These are phyloP conservation scores for Ilyonectria mors-panacis DNA, from an alignment of 2,329 filamentous ascomycete genomes.

Conservation along the genomic window DNA sequence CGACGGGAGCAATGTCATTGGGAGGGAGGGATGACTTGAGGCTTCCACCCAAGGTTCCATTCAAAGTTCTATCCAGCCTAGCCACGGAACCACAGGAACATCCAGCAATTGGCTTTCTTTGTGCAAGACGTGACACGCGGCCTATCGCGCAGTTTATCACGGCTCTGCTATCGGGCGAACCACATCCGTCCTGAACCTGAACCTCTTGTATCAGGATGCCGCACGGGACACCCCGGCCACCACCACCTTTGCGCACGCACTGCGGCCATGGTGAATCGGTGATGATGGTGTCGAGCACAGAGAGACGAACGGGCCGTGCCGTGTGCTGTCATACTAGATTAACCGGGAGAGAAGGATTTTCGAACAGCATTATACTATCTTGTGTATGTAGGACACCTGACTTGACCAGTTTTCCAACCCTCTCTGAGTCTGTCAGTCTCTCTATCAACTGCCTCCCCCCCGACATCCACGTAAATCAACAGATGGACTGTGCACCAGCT, in stretches of 20 bases:
- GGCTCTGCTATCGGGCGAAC: constrained; percentile 3
- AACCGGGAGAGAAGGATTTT: not conserved
- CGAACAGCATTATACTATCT: not conserved
- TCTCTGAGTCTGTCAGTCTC: not conserved
- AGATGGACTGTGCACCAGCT: not conserved
- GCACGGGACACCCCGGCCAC: constrained; percentile 16
- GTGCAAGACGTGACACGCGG: constrained; percentile 4
- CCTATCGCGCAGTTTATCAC: not conserved
- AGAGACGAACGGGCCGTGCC: not conserved
- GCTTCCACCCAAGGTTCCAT: constrained; percentile 18
- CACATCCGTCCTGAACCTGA: constrained; percentile 21
- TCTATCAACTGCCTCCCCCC: not conserved
- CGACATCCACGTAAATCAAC: not conserved
- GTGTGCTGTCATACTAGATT: not conserved
- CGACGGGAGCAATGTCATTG: not conserved
- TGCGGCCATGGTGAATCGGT: not conserved
- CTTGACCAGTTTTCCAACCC: not conserved
- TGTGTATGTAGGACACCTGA: not conserved
- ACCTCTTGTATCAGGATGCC: constrained; percentile 24
- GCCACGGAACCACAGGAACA: not conserved
- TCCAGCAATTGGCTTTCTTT: not conserved
- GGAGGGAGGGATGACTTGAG: constrained; percentile 2
- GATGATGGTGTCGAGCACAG: not conserved
- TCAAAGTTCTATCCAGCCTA: constrained; percentile 18
- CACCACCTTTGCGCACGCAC: not conserved